Conservation (phyloP, 139 green algal species). For the Chlorella vulgaris region DNA sequence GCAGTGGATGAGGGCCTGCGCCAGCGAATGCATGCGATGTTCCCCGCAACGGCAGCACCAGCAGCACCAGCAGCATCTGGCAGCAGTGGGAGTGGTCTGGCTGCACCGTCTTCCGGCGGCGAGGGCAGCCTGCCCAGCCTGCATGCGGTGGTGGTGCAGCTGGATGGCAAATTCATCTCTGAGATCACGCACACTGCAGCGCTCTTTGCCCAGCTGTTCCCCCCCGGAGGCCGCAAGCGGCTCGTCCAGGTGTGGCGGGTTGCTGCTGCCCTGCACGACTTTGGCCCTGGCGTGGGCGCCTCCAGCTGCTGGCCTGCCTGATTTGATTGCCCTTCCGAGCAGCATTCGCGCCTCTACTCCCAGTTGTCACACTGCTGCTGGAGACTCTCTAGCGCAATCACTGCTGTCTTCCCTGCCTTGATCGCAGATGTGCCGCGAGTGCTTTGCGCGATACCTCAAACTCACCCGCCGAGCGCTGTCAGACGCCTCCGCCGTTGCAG, state of each 20-base stretch:
- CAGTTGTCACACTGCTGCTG: neutral
- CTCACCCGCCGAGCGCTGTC: constrained; percentile 47
- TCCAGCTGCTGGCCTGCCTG: no score
- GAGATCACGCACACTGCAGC: constrained; percentile 45
- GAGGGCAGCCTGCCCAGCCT: constrained; percentile 28
- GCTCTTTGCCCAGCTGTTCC: constrained; percentile 53
- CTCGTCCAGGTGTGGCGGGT: constrained; percentile 41
- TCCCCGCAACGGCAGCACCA: neutral
- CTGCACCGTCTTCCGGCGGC: neutral
- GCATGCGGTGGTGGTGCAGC: constrained; percentile 37
- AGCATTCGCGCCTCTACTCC: no score
- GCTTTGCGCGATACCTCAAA: constrained; percentile 38
- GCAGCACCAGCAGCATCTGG: neutral
- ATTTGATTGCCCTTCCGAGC: no score
- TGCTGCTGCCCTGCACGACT: neutral
- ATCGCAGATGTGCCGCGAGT: constrained; percentile 29
- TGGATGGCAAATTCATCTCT: constrained; percentile 52
- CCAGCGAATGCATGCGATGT: constrained; percentile 15
- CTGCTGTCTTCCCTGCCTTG: neutral
- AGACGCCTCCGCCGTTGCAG: constrained; percentile 41
- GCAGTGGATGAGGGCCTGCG: constrained; percentile 19
- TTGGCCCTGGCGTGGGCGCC: neutral
- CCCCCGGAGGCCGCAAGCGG: constrained; percentile 34
- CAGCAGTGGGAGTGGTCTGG: neutral
- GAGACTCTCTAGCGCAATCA: neutral